These are phyloP conservation scores for Camellia lanceoleosa DNA, from an alignment of 148 eudicot genomes.

Conservation along the genomic window DNA sequence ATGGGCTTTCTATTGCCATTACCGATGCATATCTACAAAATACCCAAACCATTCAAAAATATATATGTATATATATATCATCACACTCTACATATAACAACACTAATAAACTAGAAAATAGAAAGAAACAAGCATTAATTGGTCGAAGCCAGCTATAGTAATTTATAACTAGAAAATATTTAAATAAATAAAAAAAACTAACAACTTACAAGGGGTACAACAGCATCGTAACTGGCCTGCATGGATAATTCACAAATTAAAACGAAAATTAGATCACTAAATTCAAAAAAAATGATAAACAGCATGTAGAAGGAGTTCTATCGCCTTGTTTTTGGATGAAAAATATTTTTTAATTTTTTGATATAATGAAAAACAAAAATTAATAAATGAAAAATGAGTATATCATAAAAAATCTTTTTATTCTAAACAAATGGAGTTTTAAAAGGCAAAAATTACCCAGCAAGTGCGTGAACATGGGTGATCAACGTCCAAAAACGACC, in stretches of 20 bases:
- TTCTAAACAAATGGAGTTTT: too few species aligned
- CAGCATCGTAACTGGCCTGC: slow-evolving; percentile 80
- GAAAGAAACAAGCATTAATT: background rate
- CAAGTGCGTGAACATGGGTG: slow-evolving; percentile 44
- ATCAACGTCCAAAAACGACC: slow-evolving; percentile 58
- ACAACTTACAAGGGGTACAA: slow-evolving; percentile 76
- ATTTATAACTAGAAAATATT: background rate
- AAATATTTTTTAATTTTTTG: too few species aligned
- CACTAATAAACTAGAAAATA: too few species aligned
- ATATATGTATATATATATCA: too few species aligned
- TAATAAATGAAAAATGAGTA: background rate
- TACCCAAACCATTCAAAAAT: background rate
- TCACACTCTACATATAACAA: background rate
- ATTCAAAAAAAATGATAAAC: background rate
- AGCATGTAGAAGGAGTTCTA: too few species aligned
- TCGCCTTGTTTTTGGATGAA: too few species aligned
- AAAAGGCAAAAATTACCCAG: slow-evolving; percentile 44
- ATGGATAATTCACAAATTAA: background rate
- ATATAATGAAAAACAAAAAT: background rate
- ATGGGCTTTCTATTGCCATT: slow-evolving; percentile 74
- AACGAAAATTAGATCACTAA: background rate
- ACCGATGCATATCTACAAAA: slow-evolving; percentile 71
- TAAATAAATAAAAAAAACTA: background rate
- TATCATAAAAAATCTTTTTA: too few species aligned
- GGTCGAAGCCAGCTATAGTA: background rate